These are phyloP conservation scores for Mortierella antarctica DNA, from an alignment of 192 early-diverging fungal genomes.

Conservation along the genomic window DNA sequence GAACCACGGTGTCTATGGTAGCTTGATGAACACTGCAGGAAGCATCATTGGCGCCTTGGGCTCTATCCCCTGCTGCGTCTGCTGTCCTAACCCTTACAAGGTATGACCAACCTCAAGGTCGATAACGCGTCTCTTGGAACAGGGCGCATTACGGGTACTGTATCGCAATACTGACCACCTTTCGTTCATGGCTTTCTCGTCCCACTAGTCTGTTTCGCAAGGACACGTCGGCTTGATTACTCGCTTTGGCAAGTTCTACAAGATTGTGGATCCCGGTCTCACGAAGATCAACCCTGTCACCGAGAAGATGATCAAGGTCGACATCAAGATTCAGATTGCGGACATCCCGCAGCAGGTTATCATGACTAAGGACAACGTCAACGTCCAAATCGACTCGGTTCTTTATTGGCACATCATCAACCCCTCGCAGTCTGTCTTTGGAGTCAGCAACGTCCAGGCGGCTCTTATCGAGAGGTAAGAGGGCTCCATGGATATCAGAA, in stretches of 20 bases:
- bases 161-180: conserved; percentile 1
- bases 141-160: too few relatives aligned
- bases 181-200: conserved; percentile 25
- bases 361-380: conserved; percentile 94
- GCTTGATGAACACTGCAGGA: conserved; percentile 60
- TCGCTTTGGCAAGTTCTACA: conserved; percentile 71
- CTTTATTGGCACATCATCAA: conserved; percentile 86
- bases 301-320: conserved; percentile 55
- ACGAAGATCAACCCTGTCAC: conserved; percentile 66
- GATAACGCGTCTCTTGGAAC: conserved; percentile 35
- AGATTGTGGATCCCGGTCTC: conserved; percentile 63
- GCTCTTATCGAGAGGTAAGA: conserved; percentile 82
- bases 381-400: conserved; percentile 85
- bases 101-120: conserved; percentile 70
- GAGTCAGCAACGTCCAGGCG: conserved; percentile 82
- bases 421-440: conserved; percentile 83
- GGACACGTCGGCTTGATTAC: conserved; percentile 77
- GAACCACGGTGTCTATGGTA: conserved; percentile 57
- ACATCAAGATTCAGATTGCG: conserved; percentile 63
- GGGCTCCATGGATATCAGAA: too few relatives aligned
- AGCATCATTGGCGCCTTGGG: conserved; percentile 55
- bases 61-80: conserved; percentile 58
- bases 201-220: conserved; percentile 67
- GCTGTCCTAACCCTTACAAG: conserved; percentile 75
- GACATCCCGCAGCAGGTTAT: conserved; percentile 77